Percentiles rank a stretch among this genome's conserved stretches.
Evolutionary conservation across 371 early-diverging fungal species (phyloP).

Genomic region (Lichtheimia ornata): DNA sequence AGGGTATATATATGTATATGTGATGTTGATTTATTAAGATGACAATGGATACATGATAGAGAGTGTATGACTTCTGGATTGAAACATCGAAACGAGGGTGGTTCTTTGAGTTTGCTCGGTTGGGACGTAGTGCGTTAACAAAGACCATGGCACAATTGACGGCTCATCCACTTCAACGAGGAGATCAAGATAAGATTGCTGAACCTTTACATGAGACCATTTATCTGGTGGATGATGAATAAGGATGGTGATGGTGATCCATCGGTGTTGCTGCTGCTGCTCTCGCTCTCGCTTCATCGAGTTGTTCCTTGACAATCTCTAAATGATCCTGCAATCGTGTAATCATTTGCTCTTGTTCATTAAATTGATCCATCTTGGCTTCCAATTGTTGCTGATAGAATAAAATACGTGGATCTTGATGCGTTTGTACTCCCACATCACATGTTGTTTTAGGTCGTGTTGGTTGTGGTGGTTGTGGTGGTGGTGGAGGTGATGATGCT

Average conservation of each 20-base stretch:
- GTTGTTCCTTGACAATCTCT: slow-evolving; percentile 1
- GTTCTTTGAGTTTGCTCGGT: slow-evolving; percentile 23
- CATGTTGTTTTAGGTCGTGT: not conserved
- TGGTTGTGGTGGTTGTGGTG: not conserved
- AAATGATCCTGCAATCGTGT: slow-evolving; percentile 1
- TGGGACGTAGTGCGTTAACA: slow-evolving; percentile 19
- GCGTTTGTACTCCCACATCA: not conserved
- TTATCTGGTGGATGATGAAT: not conserved
- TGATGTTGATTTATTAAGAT: too few species aligned
- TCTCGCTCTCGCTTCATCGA: not conserved
- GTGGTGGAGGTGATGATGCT: too few species aligned
- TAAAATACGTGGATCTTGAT: not conserved
- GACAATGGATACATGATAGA: not conserved
- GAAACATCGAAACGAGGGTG: slow-evolving; percentile 11
- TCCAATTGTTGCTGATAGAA: not conserved
- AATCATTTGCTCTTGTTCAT: slow-evolving; percentile 4
- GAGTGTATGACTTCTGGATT: slow-evolving; percentile 16
- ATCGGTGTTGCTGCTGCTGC: not conserved
- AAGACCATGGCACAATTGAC: slow-evolving; percentile 23
- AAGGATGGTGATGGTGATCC: not conserved
- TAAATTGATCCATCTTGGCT: not conserved
- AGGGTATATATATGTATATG: not conserved
- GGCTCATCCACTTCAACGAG: slow-evolving; percentile 26
- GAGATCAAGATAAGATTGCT: slow-evolving; percentile 9
- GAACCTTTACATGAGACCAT: slow-evolving; percentile 1